Conservation (phyloP, 768 basidiomycete genomes). For the Collybia mongolica region DNA sequence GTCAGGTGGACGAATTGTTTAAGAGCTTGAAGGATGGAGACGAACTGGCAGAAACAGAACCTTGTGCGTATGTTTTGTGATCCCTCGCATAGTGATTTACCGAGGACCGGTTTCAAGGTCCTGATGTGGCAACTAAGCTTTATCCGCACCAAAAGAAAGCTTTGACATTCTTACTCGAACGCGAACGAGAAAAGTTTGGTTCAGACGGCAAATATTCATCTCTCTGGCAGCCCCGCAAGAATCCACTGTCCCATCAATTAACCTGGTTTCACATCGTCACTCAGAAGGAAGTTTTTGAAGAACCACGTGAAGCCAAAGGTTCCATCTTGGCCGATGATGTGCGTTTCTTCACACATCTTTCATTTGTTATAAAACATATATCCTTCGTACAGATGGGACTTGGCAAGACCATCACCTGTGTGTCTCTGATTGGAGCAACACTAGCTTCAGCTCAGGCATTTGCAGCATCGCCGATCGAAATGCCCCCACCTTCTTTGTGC, state of each 20-base stretch:
- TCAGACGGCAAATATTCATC: conserved; percentile 65
- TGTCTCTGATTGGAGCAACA: conserved; percentile 90
- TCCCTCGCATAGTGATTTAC: neutral
- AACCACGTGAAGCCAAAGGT: conserved; percentile 77
- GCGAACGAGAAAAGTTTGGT: conserved; percentile 66
- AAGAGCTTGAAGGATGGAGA: conserved; percentile 84
- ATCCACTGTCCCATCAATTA: conserved; percentile 42
- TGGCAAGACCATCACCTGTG: conserved; percentile 95
- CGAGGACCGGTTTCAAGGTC: conserved; percentile 32
- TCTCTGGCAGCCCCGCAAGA: conserved; percentile 63
- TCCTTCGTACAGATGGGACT: conserved; percentile 79
- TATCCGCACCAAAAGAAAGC: conserved; percentile 99
- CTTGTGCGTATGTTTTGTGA: conserved; percentile 49
- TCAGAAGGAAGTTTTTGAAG: conserved; percentile 64
- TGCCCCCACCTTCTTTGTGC: conserved; percentile 28
- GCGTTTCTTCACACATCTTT: conserved; percentile 26
- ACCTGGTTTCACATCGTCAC: conserved; percentile 86
- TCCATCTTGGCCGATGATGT: conserved; percentile 97
- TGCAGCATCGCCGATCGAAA: conserved; percentile 48
- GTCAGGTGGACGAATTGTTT: conserved; percentile 93
- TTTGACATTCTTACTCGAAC: conserved; percentile 89
- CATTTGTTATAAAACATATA: conserved; percentile 2
- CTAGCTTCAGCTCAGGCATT: conserved; percentile 67
- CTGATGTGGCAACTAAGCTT: conserved; percentile 78
- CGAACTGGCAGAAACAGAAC: conserved; percentile 83